These are phyloP conservation scores for Ormosia semicastrata DNA, from an alignment of 306 rosid species.

Conservation along the genomic window DNA sequence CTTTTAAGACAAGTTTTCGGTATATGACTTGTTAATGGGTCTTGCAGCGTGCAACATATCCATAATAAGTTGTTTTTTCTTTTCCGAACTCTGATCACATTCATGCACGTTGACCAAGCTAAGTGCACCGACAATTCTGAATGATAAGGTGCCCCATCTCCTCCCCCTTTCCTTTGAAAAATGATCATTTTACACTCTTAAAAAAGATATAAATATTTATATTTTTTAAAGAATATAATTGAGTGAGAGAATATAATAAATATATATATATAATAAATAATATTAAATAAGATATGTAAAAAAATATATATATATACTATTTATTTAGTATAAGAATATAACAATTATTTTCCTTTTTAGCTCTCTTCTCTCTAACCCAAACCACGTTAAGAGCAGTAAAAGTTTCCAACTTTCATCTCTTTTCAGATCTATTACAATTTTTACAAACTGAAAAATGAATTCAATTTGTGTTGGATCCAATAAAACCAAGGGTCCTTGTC, in stretches of 20 bases:
- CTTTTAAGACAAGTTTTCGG: not conserved
- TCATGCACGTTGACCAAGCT: constrained; percentile 28
- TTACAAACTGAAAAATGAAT: not conserved
- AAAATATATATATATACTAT: no score
- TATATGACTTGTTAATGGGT: not conserved
- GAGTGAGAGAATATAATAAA: no score
- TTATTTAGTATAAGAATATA: no score
- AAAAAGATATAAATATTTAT: no score
- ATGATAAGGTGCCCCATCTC: not conserved
- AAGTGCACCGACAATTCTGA: constrained; percentile 15
- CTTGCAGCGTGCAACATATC: constrained; percentile 4
- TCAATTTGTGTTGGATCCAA: not conserved
- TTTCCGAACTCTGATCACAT: not conserved
- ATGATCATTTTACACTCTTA: no score
- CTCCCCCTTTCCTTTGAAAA: no score
- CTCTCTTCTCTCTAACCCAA: not conserved
- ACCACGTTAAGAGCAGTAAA: not conserved
- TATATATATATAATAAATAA: no score
- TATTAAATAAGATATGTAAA: no score
- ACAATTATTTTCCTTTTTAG: no score
- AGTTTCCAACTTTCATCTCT: not conserved
- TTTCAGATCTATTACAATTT: not conserved
- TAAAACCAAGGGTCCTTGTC: not conserved
- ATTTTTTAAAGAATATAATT: no score
- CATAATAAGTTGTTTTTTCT: not conserved